A percentile compares a stretch with the other conserved stretches of the same genome.
These are phyloP conservation scores for Volvariella volvacea DNA, from an alignment of 1,284 basidiomycete species.

Conservation along the genomic window DNA sequence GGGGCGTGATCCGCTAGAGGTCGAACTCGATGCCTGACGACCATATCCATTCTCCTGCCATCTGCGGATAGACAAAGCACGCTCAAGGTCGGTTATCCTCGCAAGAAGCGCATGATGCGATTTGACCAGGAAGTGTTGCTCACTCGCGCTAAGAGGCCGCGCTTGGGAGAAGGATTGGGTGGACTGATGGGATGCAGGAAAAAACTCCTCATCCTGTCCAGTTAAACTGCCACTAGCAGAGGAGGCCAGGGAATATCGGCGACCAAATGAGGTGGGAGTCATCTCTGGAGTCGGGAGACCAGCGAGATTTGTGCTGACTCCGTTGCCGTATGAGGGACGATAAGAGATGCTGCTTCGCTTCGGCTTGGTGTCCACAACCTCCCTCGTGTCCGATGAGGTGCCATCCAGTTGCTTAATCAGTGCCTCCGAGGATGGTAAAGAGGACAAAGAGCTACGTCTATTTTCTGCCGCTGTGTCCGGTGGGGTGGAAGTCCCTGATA, in stretches of 20 bases:
- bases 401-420: too few species aligned
- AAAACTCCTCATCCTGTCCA: conserved; percentile 33
- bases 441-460: conserved; percentile 16
- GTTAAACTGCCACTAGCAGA: conserved; percentile 17
- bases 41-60: too few species aligned
- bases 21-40: conserved; percentile 24
- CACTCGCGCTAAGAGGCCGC: conserved; percentile 55
- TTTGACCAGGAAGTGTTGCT: conserved; percentile 78
- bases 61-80: conserved; percentile 48
- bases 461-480: conserved; percentile 1
- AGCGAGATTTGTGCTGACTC: conserved; percentile 29
- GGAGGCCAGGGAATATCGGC: conserved; percentile 32
- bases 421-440: conserved; percentile 9
- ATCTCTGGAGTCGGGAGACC: conserved; percentile 66
- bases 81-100: conserved; percentile 73
- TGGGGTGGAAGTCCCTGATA: conserved; percentile 27
- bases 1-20: conserved; percentile 38
- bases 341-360: conserved; percentile 68
- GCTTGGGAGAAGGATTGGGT: conserved; percentile 14
- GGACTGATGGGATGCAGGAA: conserved; percentile 20
- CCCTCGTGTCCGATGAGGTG: too few species aligned
- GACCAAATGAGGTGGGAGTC: conserved; percentile 51
- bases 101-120: conserved; percentile 73
- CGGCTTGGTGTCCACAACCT: conserved; percentile 16
- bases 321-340: conserved; percentile 37